Evolutionary conservation across 768 basidiomycete species (phyloP).

Genomic region (Crepidotus variabilis): DNA sequence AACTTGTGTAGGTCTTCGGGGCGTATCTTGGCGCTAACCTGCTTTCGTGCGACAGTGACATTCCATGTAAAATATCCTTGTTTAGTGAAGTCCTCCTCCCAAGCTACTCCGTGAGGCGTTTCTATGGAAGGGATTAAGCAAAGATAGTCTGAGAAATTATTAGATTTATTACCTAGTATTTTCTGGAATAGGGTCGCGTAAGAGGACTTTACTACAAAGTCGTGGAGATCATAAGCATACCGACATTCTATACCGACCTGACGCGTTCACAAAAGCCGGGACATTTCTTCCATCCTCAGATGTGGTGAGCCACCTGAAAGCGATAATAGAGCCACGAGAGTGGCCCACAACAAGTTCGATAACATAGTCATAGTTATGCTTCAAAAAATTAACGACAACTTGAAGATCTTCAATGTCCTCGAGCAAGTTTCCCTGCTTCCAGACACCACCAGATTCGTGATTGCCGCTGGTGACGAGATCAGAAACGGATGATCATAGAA

Average conservation of each 20-base stretch:
- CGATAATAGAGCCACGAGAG: slow-evolving; percentile 71
- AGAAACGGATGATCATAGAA: neutral
- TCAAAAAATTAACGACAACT: slow-evolving; percentile 61
- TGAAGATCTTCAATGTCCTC: slow-evolving; percentile 66
- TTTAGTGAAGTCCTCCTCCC: slow-evolving; percentile 47
- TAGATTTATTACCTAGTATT: slow-evolving; percentile 35
- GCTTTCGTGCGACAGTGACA: slow-evolving; percentile 62
- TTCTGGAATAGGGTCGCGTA: slow-evolving; percentile 25
- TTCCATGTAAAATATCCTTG: slow-evolving; percentile 64
- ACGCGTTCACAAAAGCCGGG: slow-evolving; percentile 65
- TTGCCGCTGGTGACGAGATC: slow-evolving; percentile 48
- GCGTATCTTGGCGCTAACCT: slow-evolving; percentile 46
- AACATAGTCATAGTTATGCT: slow-evolving; percentile 56
- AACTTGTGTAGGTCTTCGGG: slow-evolving; percentile 62
- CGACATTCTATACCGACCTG: slow-evolving; percentile 77
- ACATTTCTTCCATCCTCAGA: slow-evolving; percentile 54
- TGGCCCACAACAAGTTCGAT: slow-evolving; percentile 73
- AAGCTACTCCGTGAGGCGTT: slow-evolving; percentile 26
- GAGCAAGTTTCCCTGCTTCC: slow-evolving; percentile 54
- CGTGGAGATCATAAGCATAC: slow-evolving; percentile 37
- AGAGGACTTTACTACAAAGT: neutral
- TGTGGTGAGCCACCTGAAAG: slow-evolving; percentile 66
- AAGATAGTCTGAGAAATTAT: slow-evolving; percentile 4
- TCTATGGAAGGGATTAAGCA: slow-evolving; percentile 10
- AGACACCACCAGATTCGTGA: slow-evolving; percentile 69